Evolutionary conservation across 75 land plant genomes (phyloP).

Genomic region (Sequoiadendron giganteum): DNA sequence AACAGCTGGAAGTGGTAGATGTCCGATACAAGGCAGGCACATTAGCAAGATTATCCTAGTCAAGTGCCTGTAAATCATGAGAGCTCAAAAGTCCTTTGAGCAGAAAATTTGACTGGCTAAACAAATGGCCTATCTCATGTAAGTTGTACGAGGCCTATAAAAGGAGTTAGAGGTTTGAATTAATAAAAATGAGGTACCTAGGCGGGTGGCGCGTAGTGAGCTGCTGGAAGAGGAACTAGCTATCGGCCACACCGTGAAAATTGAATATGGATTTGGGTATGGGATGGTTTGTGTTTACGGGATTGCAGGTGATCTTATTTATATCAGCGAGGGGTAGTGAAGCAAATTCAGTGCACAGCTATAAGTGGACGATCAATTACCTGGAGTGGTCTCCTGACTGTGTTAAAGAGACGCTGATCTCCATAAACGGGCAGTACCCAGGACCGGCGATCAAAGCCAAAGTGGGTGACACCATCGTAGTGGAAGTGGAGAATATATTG

Average conservation of each 20-base stretch:
- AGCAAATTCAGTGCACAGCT: neutral
- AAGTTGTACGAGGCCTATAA: no score
- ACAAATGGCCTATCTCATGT: no score
- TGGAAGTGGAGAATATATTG: constrained; percentile 23
- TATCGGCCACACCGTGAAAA: no score
- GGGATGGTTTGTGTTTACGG: neutral
- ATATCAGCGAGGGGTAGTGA: neutral
- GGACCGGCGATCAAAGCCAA: constrained; percentile 30
- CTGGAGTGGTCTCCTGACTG: constrained; percentile 31
- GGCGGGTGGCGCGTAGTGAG: no score
- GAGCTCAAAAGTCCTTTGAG: no score
- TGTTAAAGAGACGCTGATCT: constrained; percentile 23
- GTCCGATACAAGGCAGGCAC: no score
- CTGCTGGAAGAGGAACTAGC: no score
- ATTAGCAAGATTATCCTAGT: no score
- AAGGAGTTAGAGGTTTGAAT: no score
- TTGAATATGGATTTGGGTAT: neutral
- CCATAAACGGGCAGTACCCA: constrained; percentile 36
- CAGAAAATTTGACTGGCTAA: no score
- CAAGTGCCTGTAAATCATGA: no score
- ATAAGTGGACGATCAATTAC: neutral
- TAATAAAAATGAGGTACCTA: neutral
- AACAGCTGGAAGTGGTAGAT: no score
- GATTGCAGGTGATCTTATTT: neutral
- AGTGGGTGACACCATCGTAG: constrained; percentile 27